A percentile compares a stretch with the other conserved stretches of the same genome.
phyloP scores from a whole-genome alignment of 1,284 basidiomycete genomes.

The Tilletia setariae region DNA sequence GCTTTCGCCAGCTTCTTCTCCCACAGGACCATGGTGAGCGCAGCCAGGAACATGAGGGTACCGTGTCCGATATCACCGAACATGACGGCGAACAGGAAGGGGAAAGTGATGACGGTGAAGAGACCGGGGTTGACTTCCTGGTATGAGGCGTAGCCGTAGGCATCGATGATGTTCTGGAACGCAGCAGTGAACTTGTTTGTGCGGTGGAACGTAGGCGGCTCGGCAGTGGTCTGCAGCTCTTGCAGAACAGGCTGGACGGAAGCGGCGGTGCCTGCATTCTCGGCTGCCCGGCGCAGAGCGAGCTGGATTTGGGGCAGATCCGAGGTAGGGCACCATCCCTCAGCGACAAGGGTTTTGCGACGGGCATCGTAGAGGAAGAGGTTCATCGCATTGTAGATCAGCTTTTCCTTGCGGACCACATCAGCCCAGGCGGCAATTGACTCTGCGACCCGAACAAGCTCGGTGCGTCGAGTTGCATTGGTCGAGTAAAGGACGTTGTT shows the following conservation, averaged over 20 bases:
- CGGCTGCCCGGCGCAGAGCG: conserved; percentile 87
- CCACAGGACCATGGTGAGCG: conserved; percentile 76
- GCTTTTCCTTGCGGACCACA: conserved; percentile 90
- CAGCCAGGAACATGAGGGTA: conserved; percentile 73
- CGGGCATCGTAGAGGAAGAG: conserved; percentile 85
- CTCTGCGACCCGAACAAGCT: conserved; percentile 83
- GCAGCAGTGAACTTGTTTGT: conserved; percentile 96
- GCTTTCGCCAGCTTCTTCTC: conserved; percentile 76
- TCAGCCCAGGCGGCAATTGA: conserved; percentile 85
- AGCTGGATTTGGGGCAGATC: conserved; percentile 84
- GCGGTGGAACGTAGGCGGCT: conserved; percentile 90
- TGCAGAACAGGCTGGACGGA: conserved; percentile 87
- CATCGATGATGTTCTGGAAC: conserved; percentile 97
- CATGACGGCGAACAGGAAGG: conserved; percentile 99
- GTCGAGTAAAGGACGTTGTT: conserved; percentile 71
- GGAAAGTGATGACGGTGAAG: conserved; percentile 90
- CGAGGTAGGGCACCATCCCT: conserved; percentile 93
- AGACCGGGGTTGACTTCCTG: conserved; percentile 97
- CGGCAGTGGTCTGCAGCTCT: conserved; percentile 82
- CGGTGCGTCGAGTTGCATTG: conserved; percentile 69
- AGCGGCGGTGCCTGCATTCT: conserved; percentile 75
- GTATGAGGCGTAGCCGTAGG: conserved; percentile 90
- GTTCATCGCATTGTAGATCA: conserved; percentile 64
- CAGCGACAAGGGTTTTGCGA: conserved; percentile 90
- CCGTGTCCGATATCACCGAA: conserved; percentile 99